Percentiles rank a stretch among this genome's conserved stretches.
Evolutionary conservation across 345 rosid genomes (phyloP).

Genomic region (Streptanthus diversifolius): DNA sequence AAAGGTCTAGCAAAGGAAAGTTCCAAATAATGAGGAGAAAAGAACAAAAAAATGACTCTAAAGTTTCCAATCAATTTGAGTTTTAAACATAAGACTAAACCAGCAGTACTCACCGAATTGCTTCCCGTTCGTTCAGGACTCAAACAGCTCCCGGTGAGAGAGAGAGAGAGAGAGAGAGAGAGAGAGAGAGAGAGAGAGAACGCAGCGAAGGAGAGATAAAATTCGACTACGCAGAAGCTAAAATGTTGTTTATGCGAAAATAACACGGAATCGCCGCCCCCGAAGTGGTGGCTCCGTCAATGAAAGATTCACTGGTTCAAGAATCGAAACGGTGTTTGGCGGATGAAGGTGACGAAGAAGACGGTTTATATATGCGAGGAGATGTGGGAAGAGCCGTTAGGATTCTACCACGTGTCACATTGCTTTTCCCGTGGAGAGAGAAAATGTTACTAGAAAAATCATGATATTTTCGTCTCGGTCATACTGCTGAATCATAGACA

Average conservation of each 20-base stretch:
- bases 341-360: background rate
- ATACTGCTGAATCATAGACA: conserved; percentile 18
- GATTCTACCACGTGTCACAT: conserved; percentile 16
- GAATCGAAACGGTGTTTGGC: conserved; percentile 6
- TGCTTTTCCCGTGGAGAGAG: background rate
- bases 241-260: conserved; percentile 17
- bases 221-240: background rate
- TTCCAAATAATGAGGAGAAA: background rate
- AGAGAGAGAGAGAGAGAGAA: background rate
- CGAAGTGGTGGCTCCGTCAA: conserved; percentile 20
- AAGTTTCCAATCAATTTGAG: background rate
- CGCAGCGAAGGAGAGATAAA: background rate
- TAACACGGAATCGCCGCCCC: conserved; percentile 18
- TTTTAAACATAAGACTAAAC: background rate
- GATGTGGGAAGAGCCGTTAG: background rate
- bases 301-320: background rate
- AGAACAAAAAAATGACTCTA: background rate
- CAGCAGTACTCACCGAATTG: conserved; percentile 11
- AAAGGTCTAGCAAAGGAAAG: background rate
- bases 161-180: too few relatives aligned
- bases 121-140: background rate
- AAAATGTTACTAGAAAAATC: conserved; percentile 7
- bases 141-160: conserved; percentile 1
- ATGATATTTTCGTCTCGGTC: conserved; percentile 18
- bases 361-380: conserved; percentile 20